phyloP scores from a whole-genome alignment of 345 rosid species.

The Ceriops zippeliana region DNA sequence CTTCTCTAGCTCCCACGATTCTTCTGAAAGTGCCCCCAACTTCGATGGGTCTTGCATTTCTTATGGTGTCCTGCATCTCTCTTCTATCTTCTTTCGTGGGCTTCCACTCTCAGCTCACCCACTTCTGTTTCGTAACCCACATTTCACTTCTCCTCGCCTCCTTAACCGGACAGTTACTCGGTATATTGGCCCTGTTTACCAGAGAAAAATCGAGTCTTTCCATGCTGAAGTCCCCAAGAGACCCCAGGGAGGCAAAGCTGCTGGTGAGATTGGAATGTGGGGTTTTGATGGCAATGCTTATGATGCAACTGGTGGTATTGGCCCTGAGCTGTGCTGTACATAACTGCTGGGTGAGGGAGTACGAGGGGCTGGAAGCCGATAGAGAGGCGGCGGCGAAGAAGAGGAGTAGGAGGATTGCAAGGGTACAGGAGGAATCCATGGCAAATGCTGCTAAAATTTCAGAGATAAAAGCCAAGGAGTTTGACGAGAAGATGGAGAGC shows the following conservation, averaged over 20 bases:
- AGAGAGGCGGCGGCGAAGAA: conserved; percentile 42
- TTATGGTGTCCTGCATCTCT: conserved; percentile 43
- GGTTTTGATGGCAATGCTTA: conserved; percentile 51
- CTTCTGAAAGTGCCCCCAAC: conserved; percentile 64
- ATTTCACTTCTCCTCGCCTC: conserved; percentile 47
- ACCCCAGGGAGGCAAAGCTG: conserved; percentile 51
- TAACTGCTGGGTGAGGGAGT: conserved; percentile 51
- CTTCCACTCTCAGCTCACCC: conserved; percentile 43
- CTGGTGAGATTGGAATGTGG: conserved; percentile 65
- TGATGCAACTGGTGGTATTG: conserved; percentile 43
- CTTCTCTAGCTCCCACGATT: conserved; percentile 48
- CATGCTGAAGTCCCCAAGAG: conserved; percentile 42
- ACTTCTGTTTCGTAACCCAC: conserved; percentile 49
- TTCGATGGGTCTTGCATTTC: conserved; percentile 48
- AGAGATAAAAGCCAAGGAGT: conserved; percentile 37
- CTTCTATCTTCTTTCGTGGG: conserved; percentile 49
- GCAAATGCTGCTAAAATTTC: conserved; percentile 42
- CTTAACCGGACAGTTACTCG: conserved; percentile 38
- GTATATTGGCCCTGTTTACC: conserved; percentile 39
- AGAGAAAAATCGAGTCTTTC: conserved; percentile 46
- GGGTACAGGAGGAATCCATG: conserved; percentile 48
- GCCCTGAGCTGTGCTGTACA: conserved; percentile 46
- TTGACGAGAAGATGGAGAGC: conserved; percentile 44
- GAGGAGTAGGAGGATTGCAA: conserved; percentile 41
- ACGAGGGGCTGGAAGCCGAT: conserved; percentile 43